Evolutionary conservation across 495 filamentous ascomycete species (phyloP), one percentile per base, ranked within the genome.

Genomic region (Cetradonia linearis): DNA sequence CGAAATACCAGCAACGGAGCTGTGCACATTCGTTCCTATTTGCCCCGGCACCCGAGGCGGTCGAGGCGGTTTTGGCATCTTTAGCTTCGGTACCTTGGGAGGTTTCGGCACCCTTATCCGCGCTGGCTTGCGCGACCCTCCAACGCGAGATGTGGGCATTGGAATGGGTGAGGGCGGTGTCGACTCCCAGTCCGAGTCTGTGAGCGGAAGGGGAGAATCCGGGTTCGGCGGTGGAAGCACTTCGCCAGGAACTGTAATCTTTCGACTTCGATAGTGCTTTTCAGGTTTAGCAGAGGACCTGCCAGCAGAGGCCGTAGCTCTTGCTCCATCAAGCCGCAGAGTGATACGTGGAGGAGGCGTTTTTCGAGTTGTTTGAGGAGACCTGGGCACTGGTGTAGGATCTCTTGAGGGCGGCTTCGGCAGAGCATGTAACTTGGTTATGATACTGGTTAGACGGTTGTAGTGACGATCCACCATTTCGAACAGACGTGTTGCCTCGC

Each of bases 401-500:
- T 88, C 86, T 58, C 79, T 76, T n/a, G 84, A 85, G 7, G 83
- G 77, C 5, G 86, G 88, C 64, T 83, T 81, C 11, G 81, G 83
- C 65, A 96, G 83, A 1, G 82, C 82, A 64, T 90, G 77, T 16
- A 98, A 83, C 73, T 96, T 96, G 56, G 81, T 76, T 9, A 84
- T 82, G 63, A 98, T 95, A 44, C 81, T 85, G 61, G 77, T 83
- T 56, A 89, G 75, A 31, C 90, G 85, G 66, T 82, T 83, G 67
- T 84, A 82, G 71, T 96, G 90, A 52, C 89, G 83, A 66, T 87
- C 81, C 18, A 94, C 80, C 59, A 83, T 80, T 61, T 95, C 87
- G 67, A 83, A 80, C 64, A 96, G 80, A 56, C 92, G 84, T 66
- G 79, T 76, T 9, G 93, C 87, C 70, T 98, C 93, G 44, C 88